These are phyloP conservation scores for Salix purpurea DNA, from an alignment of 345 rosid genomes.

Conservation along the genomic window DNA sequence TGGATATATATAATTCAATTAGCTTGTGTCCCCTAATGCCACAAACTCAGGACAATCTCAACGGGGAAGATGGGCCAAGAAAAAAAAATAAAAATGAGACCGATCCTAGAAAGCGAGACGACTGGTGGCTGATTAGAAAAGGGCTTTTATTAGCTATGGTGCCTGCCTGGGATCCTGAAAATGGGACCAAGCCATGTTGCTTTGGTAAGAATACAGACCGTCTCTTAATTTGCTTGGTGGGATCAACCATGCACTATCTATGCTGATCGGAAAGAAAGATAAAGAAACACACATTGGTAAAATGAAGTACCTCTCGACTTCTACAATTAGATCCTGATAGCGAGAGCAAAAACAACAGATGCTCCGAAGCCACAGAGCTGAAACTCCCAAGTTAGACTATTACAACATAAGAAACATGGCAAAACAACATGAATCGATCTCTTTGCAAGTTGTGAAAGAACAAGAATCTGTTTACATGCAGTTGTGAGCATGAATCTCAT, in stretches of 20 bases:
- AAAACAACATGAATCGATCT: not conserved
- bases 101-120: constrained; percentile 56
- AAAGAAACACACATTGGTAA: not conserved
- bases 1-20: too few species aligned
- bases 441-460: not conserved
- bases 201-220: constrained; percentile 85
- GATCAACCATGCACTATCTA: constrained; percentile 62
- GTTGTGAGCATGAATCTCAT: not conserved
- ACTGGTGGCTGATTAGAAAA: constrained; percentile 48
- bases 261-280: constrained; percentile 43
- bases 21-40: too few species aligned
- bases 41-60: too few species aligned
- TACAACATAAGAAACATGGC: not conserved
- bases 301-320: not conserved
- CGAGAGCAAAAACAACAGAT: not conserved
- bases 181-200: constrained; percentile 90
- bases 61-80: too few species aligned
- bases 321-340: not conserved
- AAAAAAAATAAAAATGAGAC: too few species aligned
- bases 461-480: not conserved
- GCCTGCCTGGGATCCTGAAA: constrained; percentile 66
- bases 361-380: not conserved
- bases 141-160: constrained; percentile 73
- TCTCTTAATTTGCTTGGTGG: constrained; percentile 54
- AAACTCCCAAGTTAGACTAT: not conserved